A percentile compares a stretch with the other conserved stretches of the same genome.
Evolutionary conservation across 129 eudicot genomes (phyloP).

Genomic region (carrot (Daucus carota)): DH1_v3.0 NC_030386.2:30426501-30427000

Average conservation of each 20-base stretch:
- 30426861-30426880: neutral
- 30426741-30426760: constrained; percentile 6
- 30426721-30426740: neutral
- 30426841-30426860: neutral
- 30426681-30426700: neutral
- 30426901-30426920: too few species aligned
- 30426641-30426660: neutral
- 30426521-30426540: constrained; percentile 11
- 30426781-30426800: neutral
- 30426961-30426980: neutral
- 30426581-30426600: neutral
- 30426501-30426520: constrained; percentile 8
- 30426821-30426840: neutral
- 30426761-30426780: neutral
- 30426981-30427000: neutral
- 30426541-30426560: constrained; percentile 17
- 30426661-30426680: neutral
- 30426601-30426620: neutral
- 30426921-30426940: neutral
- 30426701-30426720: constrained; percentile 6
- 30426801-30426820: constrained; percentile 4
- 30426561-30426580: constrained; percentile 27
- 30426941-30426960: too few species aligned
- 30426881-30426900: neutral
- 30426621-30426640: neutral